These are phyloP conservation scores for Abrus precatorius DNA, from an alignment of 306 rosid genomes.

Conservation along the genomic window DNA sequence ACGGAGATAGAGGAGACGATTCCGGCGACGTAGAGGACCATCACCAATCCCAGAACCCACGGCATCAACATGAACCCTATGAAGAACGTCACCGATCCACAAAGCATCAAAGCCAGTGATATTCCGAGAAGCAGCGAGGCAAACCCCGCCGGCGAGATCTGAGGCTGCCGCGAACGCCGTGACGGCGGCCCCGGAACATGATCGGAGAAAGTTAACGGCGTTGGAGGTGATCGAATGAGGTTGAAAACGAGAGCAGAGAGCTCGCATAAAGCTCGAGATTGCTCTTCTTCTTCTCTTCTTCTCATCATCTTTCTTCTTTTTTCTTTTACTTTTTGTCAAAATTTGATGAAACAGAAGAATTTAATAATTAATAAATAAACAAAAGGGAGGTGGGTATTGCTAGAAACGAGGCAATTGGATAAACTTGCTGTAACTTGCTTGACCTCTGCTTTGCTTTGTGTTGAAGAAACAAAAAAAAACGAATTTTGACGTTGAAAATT, in stretches of 20 bases:
- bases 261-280: conserved; percentile 70
- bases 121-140: conserved; percentile 84
- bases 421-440: neutral
- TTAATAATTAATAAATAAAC: neutral
- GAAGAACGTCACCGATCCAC: conserved; percentile 93
- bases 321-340: neutral
- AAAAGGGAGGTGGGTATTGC: neutral
- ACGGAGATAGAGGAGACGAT: conserved; percentile 68
- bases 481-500: too few relatives aligned
- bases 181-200: conserved; percentile 9
- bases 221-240: conserved; percentile 74
- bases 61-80: conserved; percentile 96
- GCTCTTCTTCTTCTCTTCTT: conserved; percentile 62
- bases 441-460: too few relatives aligned
- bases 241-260: conserved; percentile 74
- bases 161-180: conserved; percentile 26
- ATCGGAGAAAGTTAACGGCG: conserved; percentile 62
- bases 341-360: neutral
- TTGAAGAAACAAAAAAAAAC: neutral
- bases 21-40: conserved; percentile 85
- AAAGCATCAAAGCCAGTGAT: conserved; percentile 88
- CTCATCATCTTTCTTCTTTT: conserved; percentile 42
- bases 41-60: conserved; percentile 82
- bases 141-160: conserved; percentile 62
- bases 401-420: conserved; percentile 23